Base-by-base conservation (phyloP, 2,329 filamentous ascomycete species). In the Trichoderma sp. region DNA sequence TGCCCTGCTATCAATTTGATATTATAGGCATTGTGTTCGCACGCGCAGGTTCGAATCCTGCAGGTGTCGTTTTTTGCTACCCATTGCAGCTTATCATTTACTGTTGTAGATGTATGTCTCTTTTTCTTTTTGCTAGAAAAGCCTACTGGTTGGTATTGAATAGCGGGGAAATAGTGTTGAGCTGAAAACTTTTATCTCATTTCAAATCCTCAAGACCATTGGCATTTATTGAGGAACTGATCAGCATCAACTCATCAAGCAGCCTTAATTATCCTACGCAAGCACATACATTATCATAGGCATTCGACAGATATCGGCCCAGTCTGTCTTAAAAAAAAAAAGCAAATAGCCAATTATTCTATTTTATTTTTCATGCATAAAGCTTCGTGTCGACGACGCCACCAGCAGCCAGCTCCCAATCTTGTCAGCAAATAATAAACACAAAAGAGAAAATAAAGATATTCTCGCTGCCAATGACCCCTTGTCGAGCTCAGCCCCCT, bases 31-130 rank as follows among this genome's bases (percentile, higher is more conserved):
- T 68, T 68, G 66, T 68, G 66, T 68, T 68, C 66, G 66, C 66
- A 68, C 66, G 66, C 66, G 66, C 66, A 68, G 66, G 66, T 68
- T 68, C 66, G 66, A 68, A 68, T 68, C 66, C 66, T 68, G 66
- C 66, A 68, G 66, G 66, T 68, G 66, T 68, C 66, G 66, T 62
- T 56, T 62, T 13, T 1, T 19, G 10, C 16, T 53, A 19, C 24
- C 11, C 10, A 31, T 33, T n/a, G 14, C 7, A 31, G 7, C 5
- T 27, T 27, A 19, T 4, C 19, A 4, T 1, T 1, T 10, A 11
- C 8, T 21, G 1, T 43, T 3, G 16, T 5, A 24, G 29, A 3
- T 5, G 2, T 24, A 19, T 24, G 19, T 11, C 1, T 1, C 19
- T 11, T 24, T 11, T 24, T 1, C 21, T 24, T 33, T 3, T 24